Evolutionary conservation across 2,329 filamentous ascomycete species (phyloP), one percentile per base, ranked within the genome.

Genomic region (Escovopsis weberi): DNA sequence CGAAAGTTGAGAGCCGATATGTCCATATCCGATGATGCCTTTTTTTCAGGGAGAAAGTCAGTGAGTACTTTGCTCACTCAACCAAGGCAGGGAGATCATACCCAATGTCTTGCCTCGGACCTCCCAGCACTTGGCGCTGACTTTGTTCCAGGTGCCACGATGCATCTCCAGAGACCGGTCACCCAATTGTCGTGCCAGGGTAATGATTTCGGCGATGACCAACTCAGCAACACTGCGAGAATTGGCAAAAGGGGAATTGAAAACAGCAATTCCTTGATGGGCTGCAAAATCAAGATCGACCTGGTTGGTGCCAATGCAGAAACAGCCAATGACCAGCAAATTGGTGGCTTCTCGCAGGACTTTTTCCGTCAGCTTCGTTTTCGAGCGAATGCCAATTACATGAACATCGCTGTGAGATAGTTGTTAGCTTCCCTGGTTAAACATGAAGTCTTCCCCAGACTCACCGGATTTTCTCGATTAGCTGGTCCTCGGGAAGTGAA

Each of bases 181-280:
- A 48, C 85, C 82, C 32, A 98, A 72, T 65, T 98, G 91, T 46
- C 91, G 82, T 19, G 91, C 91, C 42, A 98, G 79, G 34, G 74
- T 70, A 56, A 98, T 95, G 57, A 98, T 88, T 65, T 95, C 89
- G 42, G 72, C 82, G 59, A 98, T 95, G 53, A 96, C 87, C 44
- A 96, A 72, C 69, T 98, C 91, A 44, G 91, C 91, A 41, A 98
- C 91, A 59, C 85, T 94, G 60, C 91, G 82, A 8, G 89, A 96
- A 67, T 98, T 98, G 66, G 85, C 88, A 66, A 98, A 98, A 2
- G 91, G 91, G 38, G 91, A 96, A 68, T 98, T 98, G 78, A 98
- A 98, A 50, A 98, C 91, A 33, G 88, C 87, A 59, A 96, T 94
- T 51, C 91, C 87, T 58, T 84, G 78, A 52, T 74, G 72, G 39